Percentiles rank a stretch among this genome's conserved stretches.
Evolutionary conservation across 805 yeast species (phyloP).

Genomic region (Yueomyces sinensis): DNA sequence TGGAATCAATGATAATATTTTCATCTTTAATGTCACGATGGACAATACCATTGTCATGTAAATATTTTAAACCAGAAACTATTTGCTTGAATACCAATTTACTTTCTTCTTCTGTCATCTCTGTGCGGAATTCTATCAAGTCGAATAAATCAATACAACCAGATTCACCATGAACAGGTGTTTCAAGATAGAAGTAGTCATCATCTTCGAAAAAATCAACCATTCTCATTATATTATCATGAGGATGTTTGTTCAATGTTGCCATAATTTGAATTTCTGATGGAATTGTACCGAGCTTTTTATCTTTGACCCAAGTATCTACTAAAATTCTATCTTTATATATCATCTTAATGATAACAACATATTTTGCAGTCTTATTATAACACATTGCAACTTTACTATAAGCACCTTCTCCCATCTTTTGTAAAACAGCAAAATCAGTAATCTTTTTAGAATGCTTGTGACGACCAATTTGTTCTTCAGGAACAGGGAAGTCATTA

Average conservation of each 20-base stretch:
- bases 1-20: conserved; percentile 72
- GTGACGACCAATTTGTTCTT: conserved; percentile 37
- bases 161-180: conserved; percentile 77
- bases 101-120: conserved; percentile 66
- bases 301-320: conserved; percentile 93
- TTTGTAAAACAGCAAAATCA: conserved; percentile 57
- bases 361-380: conserved; percentile 47
- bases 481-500: conserved; percentile 47
- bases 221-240: conserved; percentile 72
- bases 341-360: conserved; percentile 75
- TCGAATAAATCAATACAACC: conserved; percentile 91
- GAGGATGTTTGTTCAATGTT: conserved; percentile 56
- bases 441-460: conserved; percentile 57
- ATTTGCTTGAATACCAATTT: conserved; percentile 67
- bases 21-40: conserved; percentile 95
- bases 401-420: conserved; percentile 92
- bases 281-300: conserved; percentile 81
- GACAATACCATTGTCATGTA: conserved; percentile 74
- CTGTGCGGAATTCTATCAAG: conserved; percentile 67
- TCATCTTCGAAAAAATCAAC: conserved; percentile 89
- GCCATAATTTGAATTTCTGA: conserved; percentile 87
- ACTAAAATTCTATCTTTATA: conserved; percentile 84
- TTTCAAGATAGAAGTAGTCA: conserved; percentile 75
- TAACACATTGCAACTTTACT: conserved; percentile 79
- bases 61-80: conserved; percentile 61